These are phyloP conservation scores for Ophiocordyceps camponoti-saundersi DNA, from an alignment of 2,329 filamentous ascomycete species.

Conservation along the genomic window DNA sequence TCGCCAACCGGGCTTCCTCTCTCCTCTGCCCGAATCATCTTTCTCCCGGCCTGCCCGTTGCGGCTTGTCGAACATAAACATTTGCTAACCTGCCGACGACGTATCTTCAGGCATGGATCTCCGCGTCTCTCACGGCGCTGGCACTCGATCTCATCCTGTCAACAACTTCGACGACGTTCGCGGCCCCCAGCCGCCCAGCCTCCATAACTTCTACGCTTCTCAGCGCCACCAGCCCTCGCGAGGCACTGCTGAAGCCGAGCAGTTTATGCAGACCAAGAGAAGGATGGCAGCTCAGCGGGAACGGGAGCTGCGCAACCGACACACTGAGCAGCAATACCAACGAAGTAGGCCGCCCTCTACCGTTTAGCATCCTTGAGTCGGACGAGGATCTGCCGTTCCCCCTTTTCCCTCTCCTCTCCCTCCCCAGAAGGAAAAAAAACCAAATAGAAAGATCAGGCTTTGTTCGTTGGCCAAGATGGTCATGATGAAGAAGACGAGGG, in stretches of 20 bases:
- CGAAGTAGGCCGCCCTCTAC: constrained; percentile 82
- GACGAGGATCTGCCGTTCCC: constrained; percentile 10
- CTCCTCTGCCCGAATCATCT: not conserved
- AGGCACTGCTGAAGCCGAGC: constrained; percentile 80
- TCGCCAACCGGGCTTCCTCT: not conserved
- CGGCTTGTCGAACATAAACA: not conserved
- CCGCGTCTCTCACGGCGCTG: constrained; percentile 45
- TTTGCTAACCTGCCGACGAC: not conserved
- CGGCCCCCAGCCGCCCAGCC: constrained; percentile 52
- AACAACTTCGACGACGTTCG: constrained; percentile 66
- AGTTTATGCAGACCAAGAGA: constrained; percentile 98
- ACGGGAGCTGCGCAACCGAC: constrained; percentile 97
- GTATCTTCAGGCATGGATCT: constrained; percentile 37
- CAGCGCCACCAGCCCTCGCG: constrained; percentile 81
- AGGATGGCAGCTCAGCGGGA: constrained; percentile 98
- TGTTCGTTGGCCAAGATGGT: not conserved
- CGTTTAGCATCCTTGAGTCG: constrained; percentile 41
- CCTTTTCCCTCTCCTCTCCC: not conserved
- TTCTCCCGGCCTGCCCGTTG: not conserved
- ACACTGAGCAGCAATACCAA: constrained; percentile 99
- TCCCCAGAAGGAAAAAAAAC: constrained; percentile 12
- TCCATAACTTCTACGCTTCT: constrained; percentile 86
- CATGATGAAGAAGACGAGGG: not conserved
- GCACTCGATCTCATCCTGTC: constrained; percentile 65
- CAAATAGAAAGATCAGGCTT: constrained; percentile 9